A percentile compares a stretch with the other conserved stretches of the same genome.
phyloP scores from a whole-genome alignment of 1,139 yeast species.

The Yamadazyma sp. region DNA sequence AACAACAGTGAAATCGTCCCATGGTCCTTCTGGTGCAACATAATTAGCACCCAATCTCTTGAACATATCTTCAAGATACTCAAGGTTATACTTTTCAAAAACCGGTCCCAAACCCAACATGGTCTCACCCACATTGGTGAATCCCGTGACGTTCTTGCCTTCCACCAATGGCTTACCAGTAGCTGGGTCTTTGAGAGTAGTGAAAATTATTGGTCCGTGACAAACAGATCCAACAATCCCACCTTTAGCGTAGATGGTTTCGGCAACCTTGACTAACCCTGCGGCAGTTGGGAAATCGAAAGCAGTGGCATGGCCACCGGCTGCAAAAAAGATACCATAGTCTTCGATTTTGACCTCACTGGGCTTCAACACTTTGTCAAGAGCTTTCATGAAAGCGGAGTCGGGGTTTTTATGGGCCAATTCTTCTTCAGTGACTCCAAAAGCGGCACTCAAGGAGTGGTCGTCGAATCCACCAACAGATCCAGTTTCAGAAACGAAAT shows the following conservation, averaged over 20 bases:
- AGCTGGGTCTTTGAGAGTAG: conserved; percentile 38
- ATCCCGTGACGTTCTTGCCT: conserved; percentile 60
- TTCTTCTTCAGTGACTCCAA: conserved; percentile 35
- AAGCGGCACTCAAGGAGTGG: conserved; percentile 43
- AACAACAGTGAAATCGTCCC: conserved; percentile 48
- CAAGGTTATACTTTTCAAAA: conserved; percentile 34
- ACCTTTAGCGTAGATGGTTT: conserved; percentile 45
- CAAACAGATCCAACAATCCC: conserved; percentile 67
- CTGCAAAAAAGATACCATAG: conserved; percentile 54
- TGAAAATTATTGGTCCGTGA: conserved; percentile 61
- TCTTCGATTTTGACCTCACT: conserved; percentile 45
- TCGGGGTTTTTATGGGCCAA: conserved; percentile 35
- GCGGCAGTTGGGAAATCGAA: conserved; percentile 58
- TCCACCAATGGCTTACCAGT: conserved; percentile 47
- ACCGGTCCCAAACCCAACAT: conserved; percentile 34
- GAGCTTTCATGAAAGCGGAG: too few relatives aligned
- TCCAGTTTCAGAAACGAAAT: conserved; percentile 59
- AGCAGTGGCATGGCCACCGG: conserved; percentile 64
- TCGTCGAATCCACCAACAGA: conserved; percentile 57
- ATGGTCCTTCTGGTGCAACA: conserved; percentile 44
- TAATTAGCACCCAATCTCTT: conserved; percentile 43
- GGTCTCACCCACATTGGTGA: conserved; percentile 56
- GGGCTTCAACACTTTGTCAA: conserved; percentile 46
- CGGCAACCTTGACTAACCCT: conserved; percentile 46
- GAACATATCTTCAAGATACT: conserved; percentile 13